Conservation (phyloP, 495 filamentous ascomycete species). For the Xanthoparmelia taractica region DNA sequence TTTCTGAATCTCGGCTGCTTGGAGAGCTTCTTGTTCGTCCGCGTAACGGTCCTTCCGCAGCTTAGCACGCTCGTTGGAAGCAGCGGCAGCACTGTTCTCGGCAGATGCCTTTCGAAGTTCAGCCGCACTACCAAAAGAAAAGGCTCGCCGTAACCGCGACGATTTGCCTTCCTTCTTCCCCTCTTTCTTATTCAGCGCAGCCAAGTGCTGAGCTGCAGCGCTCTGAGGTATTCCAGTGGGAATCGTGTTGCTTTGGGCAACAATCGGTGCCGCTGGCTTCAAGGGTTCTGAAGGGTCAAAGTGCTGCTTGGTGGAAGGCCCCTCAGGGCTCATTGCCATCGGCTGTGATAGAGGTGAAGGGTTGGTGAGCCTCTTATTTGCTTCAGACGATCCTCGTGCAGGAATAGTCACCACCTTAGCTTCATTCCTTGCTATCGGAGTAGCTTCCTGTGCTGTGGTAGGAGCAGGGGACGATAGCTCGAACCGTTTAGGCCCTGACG, state of each 20-base stretch:
- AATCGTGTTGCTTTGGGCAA: conserved; percentile 27
- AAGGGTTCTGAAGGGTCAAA: conserved; percentile 24
- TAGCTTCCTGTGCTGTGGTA: conserved; percentile 23
- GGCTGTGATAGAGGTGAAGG: conserved; percentile 89
- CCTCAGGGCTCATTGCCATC: conserved; percentile 49
- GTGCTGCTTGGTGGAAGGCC: conserved; percentile 27
- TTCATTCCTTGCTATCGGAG: conserved; percentile 39
- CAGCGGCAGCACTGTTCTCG: conserved; percentile 52
- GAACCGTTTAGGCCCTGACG: conserved; percentile 24
- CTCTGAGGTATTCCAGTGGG: conserved; percentile 38
- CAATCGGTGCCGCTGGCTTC: conserved; percentile 20
- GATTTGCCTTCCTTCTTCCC: conserved; percentile 71
- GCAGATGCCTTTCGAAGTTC: conserved; percentile 74
- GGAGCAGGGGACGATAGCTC: conserved; percentile 7
- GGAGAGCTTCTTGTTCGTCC: conserved; percentile 72
- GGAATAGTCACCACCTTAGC: conserved; percentile 56
- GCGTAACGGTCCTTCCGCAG: conserved; percentile 62
- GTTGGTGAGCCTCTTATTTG: conserved; percentile 59
- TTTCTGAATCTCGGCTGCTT: conserved; percentile 79
- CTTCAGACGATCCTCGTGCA: conserved; percentile 63
- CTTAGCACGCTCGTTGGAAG: conserved; percentile 51
- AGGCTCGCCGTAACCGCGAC: conserved; percentile 81
- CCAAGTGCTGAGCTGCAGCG: conserved; percentile 69
- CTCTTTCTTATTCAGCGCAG: conserved; percentile 71
- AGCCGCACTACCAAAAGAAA: conserved; percentile 94